Base-by-base conservation (phyloP, 202 grass and related monocot species). In the Schoenoplectus tabernaemontani region DNA sequence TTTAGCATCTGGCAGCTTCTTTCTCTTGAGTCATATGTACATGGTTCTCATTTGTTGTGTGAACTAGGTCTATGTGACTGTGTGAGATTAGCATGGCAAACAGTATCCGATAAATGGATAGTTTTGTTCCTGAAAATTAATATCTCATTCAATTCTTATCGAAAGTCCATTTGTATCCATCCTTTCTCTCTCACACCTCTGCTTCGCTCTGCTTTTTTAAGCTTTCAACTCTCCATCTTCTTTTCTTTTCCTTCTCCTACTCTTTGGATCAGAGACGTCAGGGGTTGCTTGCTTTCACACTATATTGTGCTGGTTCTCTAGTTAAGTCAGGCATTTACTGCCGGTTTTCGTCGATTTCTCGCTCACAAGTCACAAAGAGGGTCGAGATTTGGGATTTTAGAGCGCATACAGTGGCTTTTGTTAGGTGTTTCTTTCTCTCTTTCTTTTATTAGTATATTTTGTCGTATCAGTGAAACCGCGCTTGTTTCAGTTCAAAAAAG, bases 91-190 rank as follows among this genome's bases (percentile, higher is more conserved):
- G 4, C n/a, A 58, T 22, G 42, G 44, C 20, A 41, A 78, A 78
- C 53, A 78, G 74, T 59, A 78, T 78, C 74, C 74, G 28, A 54
- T 58, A 58, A 57, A 57, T 59, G 74, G 32, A 78, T 78, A 47
- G 28, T 59, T 43, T 78, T 59, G 74, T 78, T 57, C 74, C n/a
- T n/a, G 33, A 59, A 59, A 78, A 37, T 78, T 59, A 78, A 43
- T 59, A 59, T 78, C 74, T 78, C 51, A 78, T 59, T 59, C 23
- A 78, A 78, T 78, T 57, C 74, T 59, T 78, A 78, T 78, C 74
- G 74, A 47, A 78, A 23, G 8, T 58, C 54, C 17, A 33, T 36
- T 76, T 76, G 74, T 59, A 59, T 53, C 74, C 51, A 78, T 78
- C 74, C 74, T 76, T 47, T 71, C 38, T 48, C 56, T 23, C 56